phyloP scores from a whole-genome alignment of 495 filamentous ascomycete species.

The Aspergillus baeticus region DNA sequence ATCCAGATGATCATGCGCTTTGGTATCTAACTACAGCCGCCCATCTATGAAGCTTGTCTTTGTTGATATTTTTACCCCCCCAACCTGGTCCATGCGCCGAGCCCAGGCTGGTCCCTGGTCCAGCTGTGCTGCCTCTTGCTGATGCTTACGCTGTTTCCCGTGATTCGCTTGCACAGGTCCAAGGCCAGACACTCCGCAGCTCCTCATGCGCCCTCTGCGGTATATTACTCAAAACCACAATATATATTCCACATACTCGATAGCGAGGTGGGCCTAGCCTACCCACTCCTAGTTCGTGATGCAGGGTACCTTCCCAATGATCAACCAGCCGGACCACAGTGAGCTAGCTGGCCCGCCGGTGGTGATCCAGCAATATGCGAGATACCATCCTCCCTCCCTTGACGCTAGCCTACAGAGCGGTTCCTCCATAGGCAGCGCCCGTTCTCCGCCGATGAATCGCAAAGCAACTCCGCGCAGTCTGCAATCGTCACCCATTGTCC shows the following conservation, averaged over 20 bases:
- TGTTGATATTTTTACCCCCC: constrained; percentile 3
- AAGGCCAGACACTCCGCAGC: background rate
- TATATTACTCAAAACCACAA: background rate
- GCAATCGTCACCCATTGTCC: constrained; percentile 42
- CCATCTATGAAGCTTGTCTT: constrained; percentile 1
- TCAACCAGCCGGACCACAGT: constrained; percentile 33
- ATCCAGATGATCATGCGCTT: constrained; percentile 13
- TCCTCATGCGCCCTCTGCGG: constrained; percentile 5
- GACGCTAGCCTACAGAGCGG: constrained; percentile 42
- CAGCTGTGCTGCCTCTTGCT: background rate
- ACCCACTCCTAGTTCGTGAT: constrained; percentile 18
- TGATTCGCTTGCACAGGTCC: constrained; percentile 3
- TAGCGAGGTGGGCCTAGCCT: no score
- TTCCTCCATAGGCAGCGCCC: constrained; percentile 44
- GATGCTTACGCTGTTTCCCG: constrained; percentile 2
- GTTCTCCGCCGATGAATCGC: constrained; percentile 41
- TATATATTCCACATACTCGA: no score
- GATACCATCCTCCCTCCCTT: constrained; percentile 36
- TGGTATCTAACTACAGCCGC: background rate
- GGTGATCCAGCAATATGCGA: constrained; percentile 45
- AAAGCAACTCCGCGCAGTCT: constrained; percentile 46
- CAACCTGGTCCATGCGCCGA: constrained; percentile 14
- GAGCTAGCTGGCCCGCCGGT: constrained; percentile 33
- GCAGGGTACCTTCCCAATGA: constrained; percentile 35
- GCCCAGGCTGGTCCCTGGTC: constrained; percentile 24